Conservation (phyloP, 2,329 filamentous ascomycete species). For the Diaporthe citriasiana region DNA sequence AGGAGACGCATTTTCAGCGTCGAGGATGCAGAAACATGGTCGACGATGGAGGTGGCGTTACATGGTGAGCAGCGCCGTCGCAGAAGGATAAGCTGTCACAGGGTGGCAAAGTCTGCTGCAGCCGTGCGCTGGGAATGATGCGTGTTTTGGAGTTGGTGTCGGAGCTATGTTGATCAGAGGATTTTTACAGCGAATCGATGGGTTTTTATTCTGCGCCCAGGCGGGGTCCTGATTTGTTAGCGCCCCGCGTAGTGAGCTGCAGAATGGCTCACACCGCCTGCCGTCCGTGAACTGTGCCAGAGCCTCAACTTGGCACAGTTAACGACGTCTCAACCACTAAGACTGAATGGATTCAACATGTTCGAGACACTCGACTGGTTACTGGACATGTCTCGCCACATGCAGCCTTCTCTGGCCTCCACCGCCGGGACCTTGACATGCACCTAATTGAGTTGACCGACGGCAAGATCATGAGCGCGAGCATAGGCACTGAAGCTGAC, state of each 20-base stretch:
- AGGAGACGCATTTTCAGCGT: constrained; percentile 65
- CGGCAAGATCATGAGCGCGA: neutral
- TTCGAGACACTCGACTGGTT: neutral
- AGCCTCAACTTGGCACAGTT: neutral
- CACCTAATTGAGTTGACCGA: neutral
- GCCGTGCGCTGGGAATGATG: constrained; percentile 9
- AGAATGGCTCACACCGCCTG: constrained; percentile 14
- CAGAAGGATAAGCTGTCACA: neutral
- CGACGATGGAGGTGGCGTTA: neutral
- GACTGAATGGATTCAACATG: too few relatives aligned
- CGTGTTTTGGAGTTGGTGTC: constrained; percentile 26
- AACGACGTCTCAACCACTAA: neutral
- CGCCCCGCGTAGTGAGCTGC: neutral
- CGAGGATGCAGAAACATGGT: constrained; percentile 18
- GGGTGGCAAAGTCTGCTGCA: constrained; percentile 30
- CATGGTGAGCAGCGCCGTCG: constrained; percentile 9
- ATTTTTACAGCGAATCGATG: constrained; percentile 22
- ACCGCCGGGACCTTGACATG: neutral
- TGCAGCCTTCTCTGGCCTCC: neutral
- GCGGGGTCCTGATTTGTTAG: constrained; percentile 1
- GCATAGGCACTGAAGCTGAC: too few relatives aligned
- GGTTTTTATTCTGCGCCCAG: constrained; percentile 28
- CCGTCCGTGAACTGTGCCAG: neutral
- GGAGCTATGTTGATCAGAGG: constrained; percentile 14
- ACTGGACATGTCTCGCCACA: neutral